Conservation (phyloP, 495 filamentous ascomycete genomes). For the Trichocladium antarcticum region DNA sequence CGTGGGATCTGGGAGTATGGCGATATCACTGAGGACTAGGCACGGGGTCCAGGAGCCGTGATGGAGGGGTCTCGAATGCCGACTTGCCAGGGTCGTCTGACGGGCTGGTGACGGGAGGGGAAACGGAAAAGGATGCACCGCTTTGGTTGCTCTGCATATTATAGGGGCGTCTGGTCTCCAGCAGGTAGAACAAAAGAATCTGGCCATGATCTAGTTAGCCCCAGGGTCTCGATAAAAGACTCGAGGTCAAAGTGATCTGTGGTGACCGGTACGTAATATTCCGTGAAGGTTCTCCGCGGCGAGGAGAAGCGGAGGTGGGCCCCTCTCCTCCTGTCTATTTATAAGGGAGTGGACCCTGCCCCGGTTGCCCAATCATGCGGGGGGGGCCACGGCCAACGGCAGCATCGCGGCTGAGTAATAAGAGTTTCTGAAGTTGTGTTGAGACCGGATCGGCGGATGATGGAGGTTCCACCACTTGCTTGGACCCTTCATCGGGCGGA, state of each 20-base stretch:
- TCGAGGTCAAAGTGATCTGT: background rate
- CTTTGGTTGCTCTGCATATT: background rate
- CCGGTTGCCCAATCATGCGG: conserved; percentile 8
- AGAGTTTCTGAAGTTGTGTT: background rate
- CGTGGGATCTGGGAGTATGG: conserved; percentile 97
- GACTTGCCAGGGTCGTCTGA: background rate
- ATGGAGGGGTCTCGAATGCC: no score
- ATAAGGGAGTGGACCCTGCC: background rate
- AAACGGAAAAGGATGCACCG: background rate
- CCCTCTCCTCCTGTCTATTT: conserved; percentile 10
- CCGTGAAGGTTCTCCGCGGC: conserved; percentile 5
- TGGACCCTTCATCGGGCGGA: no score
- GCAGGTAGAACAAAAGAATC: background rate
- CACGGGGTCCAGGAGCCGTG: background rate
- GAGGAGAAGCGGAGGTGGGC: conserved; percentile 1
- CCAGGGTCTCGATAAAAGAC: no score
- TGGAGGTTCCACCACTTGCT: background rate
- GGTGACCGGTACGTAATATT: conserved; percentile 3
- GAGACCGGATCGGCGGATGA: background rate
- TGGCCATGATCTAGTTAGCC: no score
- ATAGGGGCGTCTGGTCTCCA: no score
- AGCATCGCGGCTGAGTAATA: conserved; percentile 12
- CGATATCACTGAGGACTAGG: conserved; percentile 74
- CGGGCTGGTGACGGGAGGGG: background rate
- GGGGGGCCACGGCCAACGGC: conserved; percentile 2